Conservation (phyloP, 495 filamentous ascomycete genomes). For the Pseudomonodictys pantanalensis region DNA sequence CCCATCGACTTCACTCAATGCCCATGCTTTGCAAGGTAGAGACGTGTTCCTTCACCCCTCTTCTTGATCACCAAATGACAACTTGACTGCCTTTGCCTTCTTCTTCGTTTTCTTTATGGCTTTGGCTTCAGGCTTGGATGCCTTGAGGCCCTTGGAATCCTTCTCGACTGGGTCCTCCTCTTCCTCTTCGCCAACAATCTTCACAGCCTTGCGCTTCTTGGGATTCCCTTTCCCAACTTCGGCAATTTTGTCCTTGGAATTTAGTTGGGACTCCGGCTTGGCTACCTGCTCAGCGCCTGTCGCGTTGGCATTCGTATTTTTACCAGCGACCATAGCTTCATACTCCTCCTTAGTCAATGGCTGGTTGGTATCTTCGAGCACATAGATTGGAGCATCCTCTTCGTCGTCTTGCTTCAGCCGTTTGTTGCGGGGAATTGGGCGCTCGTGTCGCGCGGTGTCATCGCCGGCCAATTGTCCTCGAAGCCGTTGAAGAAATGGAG, state of each 20-base stretch:
- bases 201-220: slow-evolving; percentile 41
- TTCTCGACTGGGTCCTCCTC: too few relatives aligned
- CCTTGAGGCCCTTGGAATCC: slow-evolving; percentile 11
- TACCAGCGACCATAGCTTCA: slow-evolving; percentile 39
- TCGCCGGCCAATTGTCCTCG: slow-evolving; percentile 42
- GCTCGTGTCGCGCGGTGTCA: slow-evolving; percentile 42
- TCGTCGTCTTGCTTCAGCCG: slow-evolving; percentile 42
- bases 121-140: slow-evolving; percentile 7
- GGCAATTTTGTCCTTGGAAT: slow-evolving; percentile 18
- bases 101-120: slow-evolving; percentile 39
- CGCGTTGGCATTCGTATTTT: slow-evolving; percentile 11
- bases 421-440: slow-evolving; percentile 44
- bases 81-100: slow-evolving; percentile 43
- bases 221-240: slow-evolving; percentile 21
- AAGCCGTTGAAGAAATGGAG: slow-evolving; percentile 44
- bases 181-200: slow-evolving; percentile 33
- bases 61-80: slow-evolving; percentile 41
- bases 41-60: slow-evolving; percentile 23
- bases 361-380: slow-evolving; percentile 48
- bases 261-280: not conserved
- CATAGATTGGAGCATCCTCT: slow-evolving; percentile 49
- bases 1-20: too few relatives aligned
- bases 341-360: slow-evolving; percentile 46
- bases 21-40: too few relatives aligned
- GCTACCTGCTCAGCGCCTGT: not conserved